These are phyloP conservation scores for Clitoria ternatea DNA, from an alignment of 306 rosid species.

Conservation along the genomic window DNA sequence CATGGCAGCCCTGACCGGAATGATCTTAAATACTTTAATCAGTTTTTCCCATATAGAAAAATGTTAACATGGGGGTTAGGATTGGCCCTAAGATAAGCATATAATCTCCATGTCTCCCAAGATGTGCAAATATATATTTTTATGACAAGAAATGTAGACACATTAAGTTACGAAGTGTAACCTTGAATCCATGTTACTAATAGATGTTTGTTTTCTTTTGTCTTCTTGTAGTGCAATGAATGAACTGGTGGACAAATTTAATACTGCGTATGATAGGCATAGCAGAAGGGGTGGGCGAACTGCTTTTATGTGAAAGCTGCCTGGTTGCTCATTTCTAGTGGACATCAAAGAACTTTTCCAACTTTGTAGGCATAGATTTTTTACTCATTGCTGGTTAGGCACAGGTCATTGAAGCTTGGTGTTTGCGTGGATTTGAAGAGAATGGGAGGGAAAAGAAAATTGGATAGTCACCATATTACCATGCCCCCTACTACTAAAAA, in stretches of 20 bases:
- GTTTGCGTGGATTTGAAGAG: conserved; percentile 26
- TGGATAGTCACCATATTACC: conserved; percentile 11
- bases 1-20: neutral
- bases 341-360: conserved; percentile 12
- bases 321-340: conserved; percentile 15
- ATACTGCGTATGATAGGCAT: conserved; percentile 90
- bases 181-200: conserved; percentile 11
- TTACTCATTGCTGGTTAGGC: conserved; percentile 8
- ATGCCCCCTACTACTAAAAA: neutral
- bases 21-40: neutral
- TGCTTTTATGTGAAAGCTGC: conserved; percentile 60
- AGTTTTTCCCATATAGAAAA: neutral
- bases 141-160: neutral
- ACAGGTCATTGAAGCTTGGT: conserved; percentile 20
- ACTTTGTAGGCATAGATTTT: neutral
- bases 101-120: neutral
- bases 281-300: conserved; percentile 92
- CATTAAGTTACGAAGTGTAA: neutral
- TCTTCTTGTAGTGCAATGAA: conserved; percentile 41
- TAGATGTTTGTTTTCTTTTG: neutral
- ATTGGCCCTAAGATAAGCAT: neutral
- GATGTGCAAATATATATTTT: neutral
- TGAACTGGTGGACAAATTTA: conserved; percentile 76
- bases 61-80: neutral
- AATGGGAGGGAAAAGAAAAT: neutral